Evolutionary conservation across 139 green algal species (phyloP).

Genomic region (Parachlorella kessleri): DNA sequence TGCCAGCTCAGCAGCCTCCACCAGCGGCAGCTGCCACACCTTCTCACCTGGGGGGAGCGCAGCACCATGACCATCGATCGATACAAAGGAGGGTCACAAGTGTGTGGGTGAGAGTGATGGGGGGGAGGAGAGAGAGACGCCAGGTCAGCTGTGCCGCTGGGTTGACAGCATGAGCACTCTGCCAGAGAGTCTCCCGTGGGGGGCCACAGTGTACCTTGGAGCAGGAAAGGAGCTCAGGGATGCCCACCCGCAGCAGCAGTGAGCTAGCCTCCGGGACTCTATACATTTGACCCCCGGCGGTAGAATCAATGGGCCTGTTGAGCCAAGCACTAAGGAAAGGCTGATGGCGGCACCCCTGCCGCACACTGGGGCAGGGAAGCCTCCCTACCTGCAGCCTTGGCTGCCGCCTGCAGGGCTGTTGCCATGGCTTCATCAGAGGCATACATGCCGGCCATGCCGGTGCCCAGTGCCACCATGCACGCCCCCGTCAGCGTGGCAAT

Average conservation of each 20-base stretch:
- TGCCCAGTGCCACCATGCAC: constrained; percentile 92
- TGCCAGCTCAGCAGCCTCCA: constrained; percentile 76
- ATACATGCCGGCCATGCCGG: constrained; percentile 49
- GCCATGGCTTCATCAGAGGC: constrained; percentile 70
- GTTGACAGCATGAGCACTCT: no score
- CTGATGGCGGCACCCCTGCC: background rate
- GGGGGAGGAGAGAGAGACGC: no score
- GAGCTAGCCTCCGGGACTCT: no score
- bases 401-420: constrained; percentile 40
- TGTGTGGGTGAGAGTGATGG: background rate
- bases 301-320: no score
- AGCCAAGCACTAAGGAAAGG: no score
- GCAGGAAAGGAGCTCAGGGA: no score
- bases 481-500: constrained; percentile 96
- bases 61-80: no score
- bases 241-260: no score
- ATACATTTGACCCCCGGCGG: no score
- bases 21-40: constrained; percentile 95
- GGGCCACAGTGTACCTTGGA: no score
- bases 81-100: background rate
- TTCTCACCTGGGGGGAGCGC: constrained; percentile 77
- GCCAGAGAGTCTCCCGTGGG: no score
- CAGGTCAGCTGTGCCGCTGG: no score
- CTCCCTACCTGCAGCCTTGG: constrained; percentile 46
- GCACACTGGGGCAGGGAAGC: background rate